phyloP scores from a whole-genome alignment of 441 rosid genomes.

The Gossypium schwendimanii region DNA sequence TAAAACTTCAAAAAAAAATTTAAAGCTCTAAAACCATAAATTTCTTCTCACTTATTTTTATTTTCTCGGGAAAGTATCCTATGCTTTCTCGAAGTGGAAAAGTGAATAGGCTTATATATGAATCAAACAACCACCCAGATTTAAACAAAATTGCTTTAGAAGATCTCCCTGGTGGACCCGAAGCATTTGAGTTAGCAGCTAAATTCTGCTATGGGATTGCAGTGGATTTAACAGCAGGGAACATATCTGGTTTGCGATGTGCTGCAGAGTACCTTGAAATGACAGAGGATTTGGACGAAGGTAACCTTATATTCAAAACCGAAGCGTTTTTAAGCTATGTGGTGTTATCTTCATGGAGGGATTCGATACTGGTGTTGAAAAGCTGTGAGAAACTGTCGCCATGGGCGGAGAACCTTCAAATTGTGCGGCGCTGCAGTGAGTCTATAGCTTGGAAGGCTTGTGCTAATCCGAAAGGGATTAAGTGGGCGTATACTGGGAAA shows the following conservation, averaged over 20 bases:
- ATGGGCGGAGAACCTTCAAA: slow-evolving; percentile 95
- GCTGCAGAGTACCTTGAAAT: slow-evolving; percentile 95
- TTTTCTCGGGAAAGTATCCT: slow-evolving; percentile 50
- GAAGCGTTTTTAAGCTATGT: slow-evolving; percentile 97
- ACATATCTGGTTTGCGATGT: slow-evolving; percentile 78
- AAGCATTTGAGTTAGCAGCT: slow-evolving; percentile 81
- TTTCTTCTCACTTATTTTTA: slow-evolving; percentile 12
- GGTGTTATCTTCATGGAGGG: slow-evolving; percentile 91
- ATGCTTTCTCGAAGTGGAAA: slow-evolving; percentile 86
- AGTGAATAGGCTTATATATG: slow-evolving; percentile 75
- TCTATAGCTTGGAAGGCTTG: slow-evolving; percentile 98
- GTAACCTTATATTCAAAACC: slow-evolving; percentile 89
- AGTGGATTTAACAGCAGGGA: slow-evolving; percentile 82
- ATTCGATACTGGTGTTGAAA: slow-evolving; percentile 73
- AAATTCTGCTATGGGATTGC: slow-evolving; percentile 93
- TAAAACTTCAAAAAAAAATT: neutral
- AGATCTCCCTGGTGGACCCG: slow-evolving; percentile 85
- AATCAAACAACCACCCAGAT: slow-evolving; percentile 49
- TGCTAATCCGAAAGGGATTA: slow-evolving; percentile 89
- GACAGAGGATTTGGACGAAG: slow-evolving; percentile 98
- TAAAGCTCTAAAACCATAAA: neutral
- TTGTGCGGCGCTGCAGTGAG: slow-evolving; percentile 86
- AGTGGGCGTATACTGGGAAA: slow-evolving; percentile 84
- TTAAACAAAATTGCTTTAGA: slow-evolving; percentile 51
- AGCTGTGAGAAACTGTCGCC: slow-evolving; percentile 91